Conservation (phyloP, 2,329 filamentous ascomycete species). For the Zasmidium cellare region DNA sequence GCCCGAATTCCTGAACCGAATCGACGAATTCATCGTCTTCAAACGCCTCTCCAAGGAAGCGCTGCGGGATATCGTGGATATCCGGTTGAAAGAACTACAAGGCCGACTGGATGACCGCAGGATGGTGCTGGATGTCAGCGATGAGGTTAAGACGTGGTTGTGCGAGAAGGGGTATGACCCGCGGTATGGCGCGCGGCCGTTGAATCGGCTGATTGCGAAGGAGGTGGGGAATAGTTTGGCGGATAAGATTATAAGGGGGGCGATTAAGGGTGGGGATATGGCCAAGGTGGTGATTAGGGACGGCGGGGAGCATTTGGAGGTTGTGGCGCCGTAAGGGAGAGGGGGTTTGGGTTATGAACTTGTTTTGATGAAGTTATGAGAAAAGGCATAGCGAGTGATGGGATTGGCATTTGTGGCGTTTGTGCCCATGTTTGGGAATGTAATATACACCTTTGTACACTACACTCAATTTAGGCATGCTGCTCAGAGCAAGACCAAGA, state of each 20-base stretch:
- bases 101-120: constrained; percentile 78
- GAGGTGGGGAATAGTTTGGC: constrained; percentile 87
- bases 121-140: constrained; percentile 71
- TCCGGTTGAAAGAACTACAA: constrained; percentile 83
- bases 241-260: constrained; percentile 85
- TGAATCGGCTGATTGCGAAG: constrained; percentile 87
- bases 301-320: constrained; percentile 45
- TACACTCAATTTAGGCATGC: neutral
- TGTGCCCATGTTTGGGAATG: no score
- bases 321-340: constrained; percentile 14
- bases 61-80: constrained; percentile 89
- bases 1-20: constrained; percentile 93
- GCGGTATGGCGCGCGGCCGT: constrained; percentile 82
- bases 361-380: neutral
- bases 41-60: constrained; percentile 77
- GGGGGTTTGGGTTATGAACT: neutral
- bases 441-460: neutral
- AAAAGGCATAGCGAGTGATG: neutral
- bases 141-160: constrained; percentile 79
- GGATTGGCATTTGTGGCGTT: no score
- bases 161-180: constrained; percentile 89
- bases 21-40: constrained; percentile 97
- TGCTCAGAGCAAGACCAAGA: no score
- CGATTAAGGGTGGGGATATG: constrained; percentile 72
- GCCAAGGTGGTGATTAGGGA: constrained; percentile 70